These are phyloP conservation scores for Jaenimonas drosophilae DNA, from an alignment of 208 protist species.

Conservation along the genomic window DNA sequence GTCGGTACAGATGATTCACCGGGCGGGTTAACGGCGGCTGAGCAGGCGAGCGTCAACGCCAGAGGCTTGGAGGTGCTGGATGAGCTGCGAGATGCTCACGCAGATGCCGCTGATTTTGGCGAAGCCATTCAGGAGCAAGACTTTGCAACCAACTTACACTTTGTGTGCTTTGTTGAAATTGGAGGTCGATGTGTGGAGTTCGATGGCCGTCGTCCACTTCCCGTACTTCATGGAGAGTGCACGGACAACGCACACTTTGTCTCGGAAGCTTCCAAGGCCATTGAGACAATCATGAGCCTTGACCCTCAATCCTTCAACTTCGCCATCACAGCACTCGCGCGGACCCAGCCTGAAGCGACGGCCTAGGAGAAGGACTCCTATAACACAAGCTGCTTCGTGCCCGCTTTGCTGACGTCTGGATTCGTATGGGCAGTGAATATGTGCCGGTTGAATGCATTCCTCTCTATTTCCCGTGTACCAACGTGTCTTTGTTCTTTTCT, in stretches of 20 bases:
- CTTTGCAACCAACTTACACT: constrained; percentile 90
- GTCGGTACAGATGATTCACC: too few species aligned
- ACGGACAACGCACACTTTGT: constrained; percentile 53
- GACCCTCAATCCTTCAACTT: constrained; percentile 56
- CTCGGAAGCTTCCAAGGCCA: constrained; percentile 40
- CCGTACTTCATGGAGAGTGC: constrained; percentile 77
- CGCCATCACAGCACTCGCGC: constrained; percentile 66
- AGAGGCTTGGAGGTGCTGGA: constrained; percentile 17
- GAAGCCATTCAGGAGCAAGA: constrained; percentile 46
- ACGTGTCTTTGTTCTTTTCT: neutral
- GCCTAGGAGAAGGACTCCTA: too few species aligned
- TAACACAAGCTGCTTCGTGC: too few species aligned
- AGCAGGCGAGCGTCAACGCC: constrained; percentile 27
- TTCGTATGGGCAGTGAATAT: neutral
- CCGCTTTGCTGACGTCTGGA: too few species aligned
- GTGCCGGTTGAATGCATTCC: neutral
- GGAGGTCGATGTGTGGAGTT: constrained; percentile 89
- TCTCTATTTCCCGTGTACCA: neutral
- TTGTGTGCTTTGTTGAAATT: constrained; percentile 85
- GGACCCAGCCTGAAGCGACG: constrained; percentile 3
- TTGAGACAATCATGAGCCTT: constrained; percentile 59
- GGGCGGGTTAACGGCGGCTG: constrained; percentile 10
- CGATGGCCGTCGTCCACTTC: constrained; percentile 84
- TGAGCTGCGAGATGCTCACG: constrained; percentile 46
- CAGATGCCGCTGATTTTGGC: constrained; percentile 40